Base-by-base conservation (phyloP, 164 flowering plant genomes). In the Houttuynia cordata region DNA sequence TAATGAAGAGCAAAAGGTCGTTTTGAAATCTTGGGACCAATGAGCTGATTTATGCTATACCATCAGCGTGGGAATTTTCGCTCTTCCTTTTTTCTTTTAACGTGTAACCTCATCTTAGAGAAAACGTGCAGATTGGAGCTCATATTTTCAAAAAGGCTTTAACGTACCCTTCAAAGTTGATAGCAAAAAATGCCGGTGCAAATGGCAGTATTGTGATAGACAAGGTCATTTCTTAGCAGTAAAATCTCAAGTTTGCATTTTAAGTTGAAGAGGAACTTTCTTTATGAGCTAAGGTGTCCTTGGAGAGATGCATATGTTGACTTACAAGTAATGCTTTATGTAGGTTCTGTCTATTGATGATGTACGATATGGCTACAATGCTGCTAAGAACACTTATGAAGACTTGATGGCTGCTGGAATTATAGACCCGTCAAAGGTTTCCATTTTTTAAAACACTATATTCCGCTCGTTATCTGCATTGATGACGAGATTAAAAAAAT, bases 361-460 rank as follows among this genome's bases (percentile, higher is more conserved):
- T 58, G 19, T 57, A 23, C 73, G 59, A 1, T 90, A 74, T 55
- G 97, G 97, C 21, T 90, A 87, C 66, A 87, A 90, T 74, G 95
- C 95, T 67, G 92, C 95, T 51, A 90, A 37, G 64, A 78, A 80
- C 71, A 40, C 67, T 52, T 90, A 82, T 54, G 92, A 87, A 69
- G 86, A 90, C 73, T 70, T 90, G 59, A 82, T 90, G 73, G 69
- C 78, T 65, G 85, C 88, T 57, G 86, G 90, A 63, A 87, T 90
- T 57, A 70, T 87, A 10, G 97, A 90, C 76, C 97, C 95, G 37
- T 22, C 97, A 54, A 90, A 87, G 97, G 97, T 87, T 75, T 51
- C 14, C 18, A 56, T 37, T 14, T 10, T 22, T 25, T 8, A 23
- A 7, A 23, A 7, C 24, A 20, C 23, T 20, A 7, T 22, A 52